Base-by-base conservation (phyloP, 306 rosid genomes). In the Alnus glutinosa region DNA sequence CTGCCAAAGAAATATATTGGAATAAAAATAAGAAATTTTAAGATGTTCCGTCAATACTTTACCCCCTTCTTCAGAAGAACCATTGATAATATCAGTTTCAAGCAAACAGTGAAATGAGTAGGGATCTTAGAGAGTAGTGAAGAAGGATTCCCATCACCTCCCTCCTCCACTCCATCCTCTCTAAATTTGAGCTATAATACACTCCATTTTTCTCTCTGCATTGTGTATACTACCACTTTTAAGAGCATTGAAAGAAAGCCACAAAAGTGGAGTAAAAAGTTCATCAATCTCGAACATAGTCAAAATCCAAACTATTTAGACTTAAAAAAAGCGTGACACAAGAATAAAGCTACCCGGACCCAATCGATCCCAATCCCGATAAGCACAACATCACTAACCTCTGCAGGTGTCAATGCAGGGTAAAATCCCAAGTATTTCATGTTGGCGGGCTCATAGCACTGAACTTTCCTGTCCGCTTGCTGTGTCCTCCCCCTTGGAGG, bases 391-490 rank as follows among this genome's bases (percentile, higher is more conserved):
- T 57, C 70, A 80, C 93, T 49, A 67, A 95, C 97, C 99, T 90
- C 98, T 12, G 72, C 88, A 2, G 87, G 86, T 2, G 96, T 80
- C 84, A 91, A 83, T 28, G 98, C 94, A 36, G 99, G 87, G 79
- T 76, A 80, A 78, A 9, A 90, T 74, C 99, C 99, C 85, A 95
- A 81, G 87, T 95, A 95, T 71, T 95, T 95, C 99, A 93, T 93
- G 23, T 96, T 93, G 37, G 97, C 98, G 51, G 98, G 99, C 75
- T 95, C 99, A 55, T 93, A 95, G 84, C 99, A 95, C 79, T 85
- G 91, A 68, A 95, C 96, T 87, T 86, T 91, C 74, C 57, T 85
- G 52, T 90, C 92, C 0, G 91, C 89, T 58, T 92, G 96, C 82
- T 86, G 94, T 0, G 96, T 75, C 80, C 86, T 79, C 75, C 91